Conservation (phyloP, 2,329 filamentous ascomycete species). For the Myriosclerotinia curreyana region DNA sequence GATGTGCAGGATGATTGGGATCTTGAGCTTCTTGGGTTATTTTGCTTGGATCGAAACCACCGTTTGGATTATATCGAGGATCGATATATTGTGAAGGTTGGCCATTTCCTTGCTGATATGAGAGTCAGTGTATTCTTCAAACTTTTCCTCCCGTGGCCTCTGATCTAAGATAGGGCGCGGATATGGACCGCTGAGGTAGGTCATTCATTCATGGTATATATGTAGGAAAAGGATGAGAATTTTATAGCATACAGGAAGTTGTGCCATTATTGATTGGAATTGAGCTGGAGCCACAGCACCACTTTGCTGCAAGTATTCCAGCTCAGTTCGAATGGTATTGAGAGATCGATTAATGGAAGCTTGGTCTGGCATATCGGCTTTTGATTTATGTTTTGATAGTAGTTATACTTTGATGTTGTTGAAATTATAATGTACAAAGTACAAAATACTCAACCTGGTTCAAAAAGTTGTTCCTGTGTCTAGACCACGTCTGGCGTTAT, state of each 20-base stretch:
- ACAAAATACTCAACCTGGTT: neutral
- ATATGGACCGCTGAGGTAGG: neutral
- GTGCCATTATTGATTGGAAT: slow-evolving; percentile 38
- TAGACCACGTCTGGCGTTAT: too few species aligned
- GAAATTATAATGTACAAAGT: neutral
- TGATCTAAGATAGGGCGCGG: neutral
- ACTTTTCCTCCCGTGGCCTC: neutral
- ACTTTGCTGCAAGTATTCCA: slow-evolving; percentile 38
- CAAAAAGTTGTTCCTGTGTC: neutral
- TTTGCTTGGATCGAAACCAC: slow-evolving; percentile 28
- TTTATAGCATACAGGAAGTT: slow-evolving; percentile 34
- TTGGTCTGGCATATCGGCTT: slow-evolving; percentile 33
- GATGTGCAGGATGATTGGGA: slow-evolving; percentile 37
- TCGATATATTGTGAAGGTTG: slow-evolving; percentile 34
- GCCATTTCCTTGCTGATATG: slow-evolving; percentile 30
- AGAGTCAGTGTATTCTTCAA: neutral
- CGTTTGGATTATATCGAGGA: slow-evolving; percentile 32
- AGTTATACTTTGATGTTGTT: neutral
- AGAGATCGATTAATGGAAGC: slow-evolving; percentile 35
- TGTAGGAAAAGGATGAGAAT: too few species aligned
- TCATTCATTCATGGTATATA: too few species aligned
- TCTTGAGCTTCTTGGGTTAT: slow-evolving; percentile 38
- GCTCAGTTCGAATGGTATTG: slow-evolving; percentile 31
- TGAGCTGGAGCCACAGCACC: slow-evolving; percentile 37
- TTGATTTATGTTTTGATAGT: neutral